A percentile compares a stretch with the other conserved stretches of the same genome.
phyloP scores from a whole-genome alignment of 805 yeast species.

The Lipomyces mesembrius region DNA sequence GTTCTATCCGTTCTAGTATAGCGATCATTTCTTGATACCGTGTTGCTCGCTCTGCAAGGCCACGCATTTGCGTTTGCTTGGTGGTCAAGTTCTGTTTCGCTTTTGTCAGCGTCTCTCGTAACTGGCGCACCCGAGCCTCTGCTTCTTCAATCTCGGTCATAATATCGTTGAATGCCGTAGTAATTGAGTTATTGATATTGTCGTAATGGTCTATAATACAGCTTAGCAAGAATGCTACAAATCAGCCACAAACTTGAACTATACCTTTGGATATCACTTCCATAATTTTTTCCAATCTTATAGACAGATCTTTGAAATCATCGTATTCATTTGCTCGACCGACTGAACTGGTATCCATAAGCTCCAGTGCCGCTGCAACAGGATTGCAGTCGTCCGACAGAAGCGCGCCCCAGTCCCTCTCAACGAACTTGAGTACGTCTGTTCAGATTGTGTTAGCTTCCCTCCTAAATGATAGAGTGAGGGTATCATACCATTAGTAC shows the following conservation, averaged over 20 bases:
- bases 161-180: conserved; percentile 81
- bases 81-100: conserved; percentile 58
- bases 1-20: conserved; percentile 68
- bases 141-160: conserved; percentile 67
- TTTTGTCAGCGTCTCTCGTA: conserved; percentile 55
- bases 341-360: conserved; percentile 86
- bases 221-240: background rate
- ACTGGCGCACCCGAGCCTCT: conserved; percentile 58
- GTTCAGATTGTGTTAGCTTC: conserved; percentile 1
- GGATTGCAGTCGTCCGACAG: conserved; percentile 69
- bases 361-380: conserved; percentile 78
- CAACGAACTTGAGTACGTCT: conserved; percentile 44
- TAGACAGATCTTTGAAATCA: conserved; percentile 67
- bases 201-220: conserved; percentile 60
- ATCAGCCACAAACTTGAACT: conserved; percentile 16
- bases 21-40: conserved; percentile 71
- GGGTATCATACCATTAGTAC: background rate
- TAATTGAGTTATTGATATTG: conserved; percentile 82
- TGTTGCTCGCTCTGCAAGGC: conserved; percentile 65
- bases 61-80: conserved; percentile 62
- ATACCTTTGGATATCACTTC: conserved; percentile 68
- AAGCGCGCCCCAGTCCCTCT: conserved; percentile 56
- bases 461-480: background rate
- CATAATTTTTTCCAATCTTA: conserved; percentile 60
- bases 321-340: conserved; percentile 77